phyloP scores from a whole-genome alignment of 2,329 filamentous ascomycete species.

The Zymoseptoria brevis region DNA sequence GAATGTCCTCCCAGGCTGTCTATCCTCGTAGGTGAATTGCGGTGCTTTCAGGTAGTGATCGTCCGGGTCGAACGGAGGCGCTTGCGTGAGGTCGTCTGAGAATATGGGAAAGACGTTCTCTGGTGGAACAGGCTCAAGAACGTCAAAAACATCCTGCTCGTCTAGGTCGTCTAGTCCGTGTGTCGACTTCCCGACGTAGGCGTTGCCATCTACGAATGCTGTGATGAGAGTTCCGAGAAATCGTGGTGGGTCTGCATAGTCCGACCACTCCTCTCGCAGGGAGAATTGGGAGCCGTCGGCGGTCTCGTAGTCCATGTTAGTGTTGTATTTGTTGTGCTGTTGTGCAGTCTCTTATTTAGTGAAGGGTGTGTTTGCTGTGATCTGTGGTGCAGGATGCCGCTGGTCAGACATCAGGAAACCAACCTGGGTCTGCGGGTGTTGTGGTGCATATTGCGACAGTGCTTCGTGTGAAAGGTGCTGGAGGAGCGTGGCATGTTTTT shows the following conservation, averaged over 20 bases:
- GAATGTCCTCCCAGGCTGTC: slow-evolving; percentile 22
- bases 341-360: neutral
- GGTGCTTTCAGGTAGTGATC: slow-evolving; percentile 28
- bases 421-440: neutral
- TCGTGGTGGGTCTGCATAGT: slow-evolving; percentile 3
- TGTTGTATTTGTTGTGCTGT: neutral
- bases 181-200: slow-evolving; percentile 18
- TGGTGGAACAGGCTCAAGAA: slow-evolving; percentile 19
- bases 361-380: neutral
- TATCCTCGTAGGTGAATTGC: slow-evolving; percentile 24
- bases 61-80: slow-evolving; percentile 11
- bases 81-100: slow-evolving; percentile 13
- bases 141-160: slow-evolving; percentile 19
- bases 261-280: slow-evolving; percentile 18
- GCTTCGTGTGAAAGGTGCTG: neutral
- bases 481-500: neutral
- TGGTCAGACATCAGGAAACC: neutral
- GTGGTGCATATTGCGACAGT: neutral
- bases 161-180: slow-evolving; percentile 17
- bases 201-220: slow-evolving; percentile 23
- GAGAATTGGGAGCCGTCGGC: slow-evolving; percentile 24
- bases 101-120: slow-evolving; percentile 23
- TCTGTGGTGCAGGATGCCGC: neutral
- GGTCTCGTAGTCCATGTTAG: slow-evolving; percentile 25
- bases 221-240: slow-evolving; percentile 20